phyloP scores from a whole-genome alignment of 192 early-diverging fungal species.

The Backusella circina region DNA sequence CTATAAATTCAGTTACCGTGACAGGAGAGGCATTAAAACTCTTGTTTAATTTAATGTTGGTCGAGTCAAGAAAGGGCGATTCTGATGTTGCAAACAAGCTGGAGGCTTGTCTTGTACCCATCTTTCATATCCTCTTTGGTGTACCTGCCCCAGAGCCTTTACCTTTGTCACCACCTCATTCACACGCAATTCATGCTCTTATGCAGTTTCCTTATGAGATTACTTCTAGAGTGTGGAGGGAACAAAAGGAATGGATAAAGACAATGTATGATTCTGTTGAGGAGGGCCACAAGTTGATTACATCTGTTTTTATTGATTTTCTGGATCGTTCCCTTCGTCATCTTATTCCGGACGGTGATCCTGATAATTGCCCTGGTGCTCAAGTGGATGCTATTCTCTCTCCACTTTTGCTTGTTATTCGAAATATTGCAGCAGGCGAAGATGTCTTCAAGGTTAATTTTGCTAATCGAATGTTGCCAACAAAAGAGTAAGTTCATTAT shows the following conservation, averaged over 20 bases:
- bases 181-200: constrained; percentile 75
- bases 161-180: constrained; percentile 68
- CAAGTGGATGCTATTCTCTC: constrained; percentile 63
- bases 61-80: constrained; percentile 28
- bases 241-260: constrained; percentile 9
- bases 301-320: constrained; percentile 31
- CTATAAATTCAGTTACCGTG: constrained; percentile 40
- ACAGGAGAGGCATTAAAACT: constrained; percentile 52
- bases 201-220: constrained; percentile 50
- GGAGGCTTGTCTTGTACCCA: constrained; percentile 36
- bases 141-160: constrained; percentile 35
- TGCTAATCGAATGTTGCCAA: constrained; percentile 51
- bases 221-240: constrained; percentile 29
- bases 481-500: constrained; percentile 54
- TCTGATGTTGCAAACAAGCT: constrained; percentile 18
- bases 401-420: constrained; percentile 64
- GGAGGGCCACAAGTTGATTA: constrained; percentile 26
- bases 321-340: constrained; percentile 22
- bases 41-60: constrained; percentile 49
- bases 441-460: constrained; percentile 36
- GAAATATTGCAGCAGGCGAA: constrained; percentile 53
- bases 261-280: constrained; percentile 18
- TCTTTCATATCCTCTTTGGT: constrained; percentile 37
- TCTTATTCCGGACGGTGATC: constrained; percentile 34
- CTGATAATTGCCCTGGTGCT: constrained; percentile 39